phyloP scores from a whole-genome alignment of 2,329 filamentous ascomycete species.

The Dothistroma septosporum region DNA sequence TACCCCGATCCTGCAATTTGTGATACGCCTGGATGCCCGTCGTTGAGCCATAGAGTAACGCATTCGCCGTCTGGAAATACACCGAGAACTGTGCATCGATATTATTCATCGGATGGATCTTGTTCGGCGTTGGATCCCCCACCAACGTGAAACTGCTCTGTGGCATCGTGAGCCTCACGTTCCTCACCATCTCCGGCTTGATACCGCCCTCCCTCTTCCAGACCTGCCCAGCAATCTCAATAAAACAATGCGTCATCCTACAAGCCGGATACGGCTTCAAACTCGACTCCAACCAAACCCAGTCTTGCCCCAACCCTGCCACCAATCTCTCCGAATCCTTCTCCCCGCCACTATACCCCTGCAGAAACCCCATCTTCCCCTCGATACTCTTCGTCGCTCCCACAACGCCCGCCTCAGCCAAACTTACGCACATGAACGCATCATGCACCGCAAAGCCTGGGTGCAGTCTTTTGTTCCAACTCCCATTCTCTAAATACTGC shows the following conservation, averaged over 20 bases:
- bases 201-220: constrained; percentile 2
- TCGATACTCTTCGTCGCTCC: constrained; percentile 29
- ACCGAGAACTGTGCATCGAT: constrained; percentile 37
- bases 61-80: constrained; percentile 35
- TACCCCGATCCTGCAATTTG: constrained; percentile 24
- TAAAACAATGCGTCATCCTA: constrained; percentile 33
- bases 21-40: constrained; percentile 30
- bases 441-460: constrained; percentile 40
- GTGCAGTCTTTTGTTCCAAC: constrained; percentile 39
- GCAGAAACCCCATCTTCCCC: constrained; percentile 30
- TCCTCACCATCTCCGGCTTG: constrained; percentile 17
- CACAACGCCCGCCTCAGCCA: constrained; percentile 36
- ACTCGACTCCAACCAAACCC: constrained; percentile 26
- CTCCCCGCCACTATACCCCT: constrained; percentile 28
- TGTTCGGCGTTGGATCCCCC: constrained; percentile 35
- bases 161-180: constrained; percentile 23
- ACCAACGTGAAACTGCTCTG: constrained; percentile 29
- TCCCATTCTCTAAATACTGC: constrained; percentile 40
- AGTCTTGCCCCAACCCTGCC: constrained; percentile 23
- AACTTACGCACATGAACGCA: constrained; percentile 35
- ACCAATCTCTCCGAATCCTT: constrained; percentile 24
- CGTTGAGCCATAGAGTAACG: constrained; percentile 28
- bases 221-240: constrained; percentile 29
- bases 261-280: constrained; percentile 33
- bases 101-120: constrained; percentile 35